Conservation (phyloP, 148 eudicot genomes). For the Silene conica region DNA sequence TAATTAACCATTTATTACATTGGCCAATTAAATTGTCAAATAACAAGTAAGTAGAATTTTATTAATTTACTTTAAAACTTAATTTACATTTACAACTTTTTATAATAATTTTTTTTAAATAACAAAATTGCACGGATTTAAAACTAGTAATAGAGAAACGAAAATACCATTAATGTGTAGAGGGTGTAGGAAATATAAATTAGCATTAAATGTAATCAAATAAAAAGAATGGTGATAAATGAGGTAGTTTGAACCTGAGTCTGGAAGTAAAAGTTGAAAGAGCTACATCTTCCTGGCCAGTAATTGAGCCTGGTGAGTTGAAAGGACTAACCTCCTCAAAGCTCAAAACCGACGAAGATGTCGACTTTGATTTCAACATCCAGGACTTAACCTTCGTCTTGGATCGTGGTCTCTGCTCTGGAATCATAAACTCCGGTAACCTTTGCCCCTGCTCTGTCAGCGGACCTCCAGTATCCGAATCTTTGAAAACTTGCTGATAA, state of each 20-base stretch:
- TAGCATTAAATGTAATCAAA: no score
- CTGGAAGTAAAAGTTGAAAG: constrained; percentile 43
- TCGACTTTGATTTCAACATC: constrained; percentile 44
- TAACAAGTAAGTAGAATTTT: no score
- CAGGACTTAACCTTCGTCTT: constrained; percentile 9
- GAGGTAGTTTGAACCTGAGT: constrained; percentile 42
- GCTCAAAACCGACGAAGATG: constrained; percentile 56
- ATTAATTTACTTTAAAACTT: no score
- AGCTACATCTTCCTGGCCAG: constrained; percentile 28
- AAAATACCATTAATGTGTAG: no score
- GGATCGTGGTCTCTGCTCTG: constrained; percentile 20
- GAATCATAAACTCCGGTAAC: constrained; percentile 59
- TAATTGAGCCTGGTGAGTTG: constrained; percentile 22
- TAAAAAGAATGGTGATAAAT: background rate
- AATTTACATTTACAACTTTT: no score
- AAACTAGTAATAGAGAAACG: no score
- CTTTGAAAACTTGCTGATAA: constrained; percentile 51
- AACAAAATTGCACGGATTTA: no score
- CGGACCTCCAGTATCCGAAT: constrained; percentile 16
- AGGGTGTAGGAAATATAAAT: no score
- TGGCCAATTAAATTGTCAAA: no score
- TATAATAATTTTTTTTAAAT: no score
- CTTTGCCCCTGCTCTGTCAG: constrained; percentile 28
- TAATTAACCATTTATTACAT: no score
- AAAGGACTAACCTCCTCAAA: constrained; percentile 52